These are phyloP conservation scores for Cryphonectria carpinicola DNA, from an alignment of 2,329 filamentous ascomycete species.

Conservation along the genomic window DNA sequence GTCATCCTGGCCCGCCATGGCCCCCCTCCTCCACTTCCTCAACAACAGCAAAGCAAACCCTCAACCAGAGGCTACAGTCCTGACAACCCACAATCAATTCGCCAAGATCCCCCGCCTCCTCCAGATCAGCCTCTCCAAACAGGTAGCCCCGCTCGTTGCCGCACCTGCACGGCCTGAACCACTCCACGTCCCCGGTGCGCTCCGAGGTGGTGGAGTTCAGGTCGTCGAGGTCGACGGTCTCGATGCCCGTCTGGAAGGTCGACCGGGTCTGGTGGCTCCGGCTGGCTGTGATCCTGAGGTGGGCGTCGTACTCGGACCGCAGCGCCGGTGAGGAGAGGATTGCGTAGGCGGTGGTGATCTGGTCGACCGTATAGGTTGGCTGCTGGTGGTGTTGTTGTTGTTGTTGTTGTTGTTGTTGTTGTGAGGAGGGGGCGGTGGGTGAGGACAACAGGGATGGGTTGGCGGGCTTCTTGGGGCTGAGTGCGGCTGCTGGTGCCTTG, in stretches of 20 bases:
- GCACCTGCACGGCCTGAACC: slow-evolving; percentile 65
- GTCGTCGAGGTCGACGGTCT: slow-evolving; percentile 69
- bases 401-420: neutral
- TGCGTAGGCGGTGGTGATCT: slow-evolving; percentile 64
- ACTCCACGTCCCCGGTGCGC: slow-evolving; percentile 42
- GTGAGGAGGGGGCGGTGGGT: neutral
- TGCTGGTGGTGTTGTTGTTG: slow-evolving; percentile 41
- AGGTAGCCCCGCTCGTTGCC: slow-evolving; percentile 65
- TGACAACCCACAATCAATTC: slow-evolving; percentile 67
- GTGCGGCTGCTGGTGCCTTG: slow-evolving; percentile 44
- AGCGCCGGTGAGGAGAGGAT: slow-evolving; percentile 55
- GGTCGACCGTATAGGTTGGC: slow-evolving; percentile 58
- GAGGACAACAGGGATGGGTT: slow-evolving; percentile 49
- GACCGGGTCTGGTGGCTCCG: slow-evolving; percentile 28
- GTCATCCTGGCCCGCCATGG: slow-evolving; percentile 14
- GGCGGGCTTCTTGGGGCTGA: neutral
- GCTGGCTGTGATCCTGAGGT: slow-evolving; percentile 44
- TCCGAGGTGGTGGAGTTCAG: slow-evolving; percentile 55
- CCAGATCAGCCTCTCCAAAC: slow-evolving; percentile 62
- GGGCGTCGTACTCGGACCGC: slow-evolving; percentile 58
- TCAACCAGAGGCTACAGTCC: slow-evolving; percentile 70
- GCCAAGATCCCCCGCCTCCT: slow-evolving; percentile 60
- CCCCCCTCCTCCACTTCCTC: slow-evolving; percentile 39
- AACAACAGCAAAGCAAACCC: slow-evolving; percentile 65
- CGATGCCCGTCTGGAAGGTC: slow-evolving; percentile 61